Percentiles rank a stretch among this genome's conserved stretches.
Conservation (phyloP, 371 early-diverging fungal genomes). For the Circinella minor region DNA sequence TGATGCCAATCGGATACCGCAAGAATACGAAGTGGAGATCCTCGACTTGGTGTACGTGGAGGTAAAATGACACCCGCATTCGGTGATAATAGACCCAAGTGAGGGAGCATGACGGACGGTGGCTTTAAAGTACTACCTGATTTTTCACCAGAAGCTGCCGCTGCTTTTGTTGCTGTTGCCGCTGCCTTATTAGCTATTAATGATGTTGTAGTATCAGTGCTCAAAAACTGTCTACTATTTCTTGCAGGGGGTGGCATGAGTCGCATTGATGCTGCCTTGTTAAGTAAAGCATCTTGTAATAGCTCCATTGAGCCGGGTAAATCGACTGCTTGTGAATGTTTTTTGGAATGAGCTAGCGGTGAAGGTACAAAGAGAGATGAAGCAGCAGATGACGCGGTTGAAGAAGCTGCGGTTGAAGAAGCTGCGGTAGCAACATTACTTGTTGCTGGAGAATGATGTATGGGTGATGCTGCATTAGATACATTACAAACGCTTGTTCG, state of each 20-base stretch:
- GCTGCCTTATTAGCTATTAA: neutral
- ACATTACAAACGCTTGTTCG: constrained; percentile 40
- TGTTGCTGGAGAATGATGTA: constrained; percentile 14
- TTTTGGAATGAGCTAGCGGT: constrained; percentile 30
- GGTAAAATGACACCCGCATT: constrained; percentile 32
- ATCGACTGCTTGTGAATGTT: constrained; percentile 30
- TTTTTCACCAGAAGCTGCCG: constrained; percentile 6
- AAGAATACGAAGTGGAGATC: constrained; percentile 37
- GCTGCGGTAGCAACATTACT: constrained; percentile 2
- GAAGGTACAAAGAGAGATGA: constrained; percentile 25
- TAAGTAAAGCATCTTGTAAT: constrained; percentile 41
- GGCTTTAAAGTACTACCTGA: neutral
- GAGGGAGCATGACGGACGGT: neutral
- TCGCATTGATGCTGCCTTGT: constrained; percentile 47
- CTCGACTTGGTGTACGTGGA: constrained; percentile 39
- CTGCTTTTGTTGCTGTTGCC: constrained; percentile 1
- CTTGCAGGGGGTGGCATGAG: constrained; percentile 45
- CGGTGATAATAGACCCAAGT: constrained; percentile 18
- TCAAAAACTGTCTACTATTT: neutral
- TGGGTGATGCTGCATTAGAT: neutral
- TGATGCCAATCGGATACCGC: constrained; percentile 48
- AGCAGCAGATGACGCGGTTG: neutral
- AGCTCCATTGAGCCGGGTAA: constrained; percentile 27
- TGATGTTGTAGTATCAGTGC: neutral
- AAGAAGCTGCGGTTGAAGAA: neutral